Percentiles rank a stretch among this genome's conserved stretches.
These are phyloP conservation scores for Neoscytalidium dimidiatum DNA, from an alignment of 2,329 filamentous ascomycete genomes.

Conservation along the genomic window DNA sequence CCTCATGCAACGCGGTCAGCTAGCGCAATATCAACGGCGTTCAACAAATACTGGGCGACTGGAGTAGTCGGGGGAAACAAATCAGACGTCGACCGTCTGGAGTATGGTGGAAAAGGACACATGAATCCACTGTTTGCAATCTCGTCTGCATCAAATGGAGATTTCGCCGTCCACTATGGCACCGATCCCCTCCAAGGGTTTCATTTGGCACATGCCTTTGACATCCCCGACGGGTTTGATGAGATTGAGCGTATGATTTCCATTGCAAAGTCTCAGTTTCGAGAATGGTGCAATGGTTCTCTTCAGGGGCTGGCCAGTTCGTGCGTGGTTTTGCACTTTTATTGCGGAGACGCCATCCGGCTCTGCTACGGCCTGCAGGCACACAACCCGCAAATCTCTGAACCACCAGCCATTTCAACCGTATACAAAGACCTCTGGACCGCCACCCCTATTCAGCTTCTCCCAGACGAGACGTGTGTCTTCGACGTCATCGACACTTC, in stretches of 20 bases:
- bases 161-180: conserved; percentile 49
- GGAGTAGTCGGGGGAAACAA: conserved; percentile 24
- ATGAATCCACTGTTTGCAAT: conserved; percentile 45
- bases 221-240: conserved; percentile 12
- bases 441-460: conserved; percentile 48
- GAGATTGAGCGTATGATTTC: conserved; percentile 22
- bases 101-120: conserved; percentile 20
- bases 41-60: conserved; percentile 32
- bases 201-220: conserved; percentile 50
- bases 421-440: conserved; percentile 42
- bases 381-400: conserved; percentile 22
- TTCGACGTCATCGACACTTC: conserved; percentile 62
- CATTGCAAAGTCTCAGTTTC: conserved; percentile 50
- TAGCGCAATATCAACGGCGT: conserved; percentile 10
- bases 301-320: conserved; percentile 26
- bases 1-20: not conserved
- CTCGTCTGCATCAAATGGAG: conserved; percentile 33
- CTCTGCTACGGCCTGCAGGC: conserved; percentile 56
- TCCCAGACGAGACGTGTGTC: conserved; percentile 27
- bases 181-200: conserved; percentile 58
- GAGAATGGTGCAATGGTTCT: conserved; percentile 49
- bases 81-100: conserved; percentile 17
- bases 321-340: conserved; percentile 47
- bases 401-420: conserved; percentile 46
- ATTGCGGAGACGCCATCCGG: conserved; percentile 51